Evolutionary conservation across 164 flowering plant species (phyloP), one percentile per base, ranked within the genome.

Genomic region (Stephania yunnanensis): DNA sequence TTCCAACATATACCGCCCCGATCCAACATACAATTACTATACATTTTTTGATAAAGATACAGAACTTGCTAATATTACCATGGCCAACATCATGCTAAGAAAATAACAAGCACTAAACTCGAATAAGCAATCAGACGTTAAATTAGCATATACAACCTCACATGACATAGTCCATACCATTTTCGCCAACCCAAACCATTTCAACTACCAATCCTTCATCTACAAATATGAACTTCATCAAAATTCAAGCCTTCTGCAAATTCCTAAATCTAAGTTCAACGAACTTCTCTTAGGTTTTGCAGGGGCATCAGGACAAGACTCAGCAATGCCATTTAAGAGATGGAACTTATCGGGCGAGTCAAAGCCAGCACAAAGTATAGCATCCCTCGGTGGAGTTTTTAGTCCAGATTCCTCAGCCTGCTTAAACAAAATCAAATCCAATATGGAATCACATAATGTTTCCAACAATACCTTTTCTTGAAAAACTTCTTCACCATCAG

Each of bases 221-320:
- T 25, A 44, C 15, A 46, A 45, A 13, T 30, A 75, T 10, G 22
- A 69, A 44, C 30, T 65, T 45, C 50, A 12, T 82, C 77, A 85
- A 82, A 92, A 92, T 72, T 89, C 86, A 61, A 92, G 93, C 86
- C 87, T 92, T 75, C 87, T 84, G 84, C 91, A 82, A 25, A 88
- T 46, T 4, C 82, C 82, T 66, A 63, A 42, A 70, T 84, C 87
- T 42, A 86, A 77, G 12, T 71, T 74, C 83, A 82, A 74, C 3
- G 78, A 67, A 64, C 79, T 82, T 31, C 70, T 73, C 5, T 79
- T 6, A 7, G 84, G 74, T 78, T 87, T 91, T 78, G 75, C 30
- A 4, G 94, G 97, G 20, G 97, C 91, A 48, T 76, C 87, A 1
- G 97, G 97, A 61, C 97, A 90, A 31, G 87, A 84, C 15, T 87